A percentile compares a stretch with the other conserved stretches of the same genome.
Evolutionary conservation across 352 stramenopile species (phyloP).

Genomic region (Phytophthora quininea): DNA sequence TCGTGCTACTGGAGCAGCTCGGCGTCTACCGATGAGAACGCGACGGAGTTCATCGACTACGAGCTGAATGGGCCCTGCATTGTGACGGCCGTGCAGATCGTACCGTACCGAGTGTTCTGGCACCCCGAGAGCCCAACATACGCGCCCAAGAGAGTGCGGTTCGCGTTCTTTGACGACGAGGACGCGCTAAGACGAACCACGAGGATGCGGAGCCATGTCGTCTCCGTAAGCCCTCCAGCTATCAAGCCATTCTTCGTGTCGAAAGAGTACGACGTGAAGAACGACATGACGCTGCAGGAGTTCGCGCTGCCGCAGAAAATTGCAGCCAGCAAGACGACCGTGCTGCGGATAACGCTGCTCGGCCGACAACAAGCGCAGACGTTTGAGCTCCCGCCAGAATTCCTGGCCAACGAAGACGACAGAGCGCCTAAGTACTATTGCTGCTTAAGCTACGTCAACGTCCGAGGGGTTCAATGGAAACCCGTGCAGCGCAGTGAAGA

Average conservation of each 20-base stretch:
- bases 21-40: slow-evolving; percentile 61
- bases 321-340: slow-evolving; percentile 40
- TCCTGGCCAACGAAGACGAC: slow-evolving; percentile 49
- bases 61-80: slow-evolving; percentile 57
- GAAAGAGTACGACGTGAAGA: slow-evolving; percentile 56
- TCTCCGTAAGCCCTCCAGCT: slow-evolving; percentile 14
- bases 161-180: slow-evolving; percentile 69
- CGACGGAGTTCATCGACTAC: slow-evolving; percentile 82
- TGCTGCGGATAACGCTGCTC: slow-evolving; percentile 66
- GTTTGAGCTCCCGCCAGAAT: slow-evolving; percentile 63
- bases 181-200: slow-evolving; percentile 21
- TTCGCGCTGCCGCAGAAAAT: slow-evolving; percentile 63
- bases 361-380: slow-evolving; percentile 78
- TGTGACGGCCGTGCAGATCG: slow-evolving; percentile 64
- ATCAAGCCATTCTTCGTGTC: slow-evolving; percentile 65
- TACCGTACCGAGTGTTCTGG: slow-evolving; percentile 85
- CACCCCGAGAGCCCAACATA: slow-evolving; percentile 79
- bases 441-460: slow-evolving; percentile 81
- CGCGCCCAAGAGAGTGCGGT: slow-evolving; percentile 64
- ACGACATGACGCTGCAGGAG: slow-evolving; percentile 76
- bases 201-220: slow-evolving; percentile 7
- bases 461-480: slow-evolving; percentile 50
- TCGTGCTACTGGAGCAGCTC: slow-evolving; percentile 90
- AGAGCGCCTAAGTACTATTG: slow-evolving; percentile 77
- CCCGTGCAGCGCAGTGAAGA: slow-evolving; percentile 11